phyloP scores from a whole-genome alignment of 1,139 yeast species.

The Pichia sp. region DNA sequence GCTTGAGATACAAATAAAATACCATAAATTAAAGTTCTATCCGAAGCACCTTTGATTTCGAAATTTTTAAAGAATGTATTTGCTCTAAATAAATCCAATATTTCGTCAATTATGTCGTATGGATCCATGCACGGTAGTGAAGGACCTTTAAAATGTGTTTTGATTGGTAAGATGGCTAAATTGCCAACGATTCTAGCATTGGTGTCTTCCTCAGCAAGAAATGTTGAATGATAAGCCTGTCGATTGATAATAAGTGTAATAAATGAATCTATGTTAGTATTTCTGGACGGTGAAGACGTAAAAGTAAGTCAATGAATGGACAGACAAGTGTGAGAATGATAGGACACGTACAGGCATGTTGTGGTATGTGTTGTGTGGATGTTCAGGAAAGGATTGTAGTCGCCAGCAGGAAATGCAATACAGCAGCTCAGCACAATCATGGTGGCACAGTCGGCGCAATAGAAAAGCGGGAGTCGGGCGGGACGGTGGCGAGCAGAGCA shows the following conservation, averaged over 20 bases:
- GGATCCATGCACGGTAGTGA: constrained; percentile 77
- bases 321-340: no score
- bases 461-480: no score
- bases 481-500: no score
- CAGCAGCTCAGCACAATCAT: no score
- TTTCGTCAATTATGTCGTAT: constrained; percentile 89
- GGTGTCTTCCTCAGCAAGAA: constrained; percentile 55
- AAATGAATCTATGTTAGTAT: constrained; percentile 2
- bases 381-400: no score
- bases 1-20: constrained; percentile 85
- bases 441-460: no score
- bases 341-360: no score
- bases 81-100: constrained; percentile 86
- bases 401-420: no score
- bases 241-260: no score
- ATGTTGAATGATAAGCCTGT: constrained; percentile 88
- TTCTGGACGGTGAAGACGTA: not conserved
- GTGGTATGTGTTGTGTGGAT: no score
- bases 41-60: constrained; percentile 94
- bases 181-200: constrained; percentile 51
- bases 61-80: constrained; percentile 94
- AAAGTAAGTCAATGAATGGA: not conserved
- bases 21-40: constrained; percentile 93
- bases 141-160: constrained; percentile 85
- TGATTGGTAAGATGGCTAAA: constrained; percentile 74